These are phyloP conservation scores for Penicillium verrucosum DNA, from an alignment of 2,329 filamentous ascomycete species.

Conservation along the genomic window DNA sequence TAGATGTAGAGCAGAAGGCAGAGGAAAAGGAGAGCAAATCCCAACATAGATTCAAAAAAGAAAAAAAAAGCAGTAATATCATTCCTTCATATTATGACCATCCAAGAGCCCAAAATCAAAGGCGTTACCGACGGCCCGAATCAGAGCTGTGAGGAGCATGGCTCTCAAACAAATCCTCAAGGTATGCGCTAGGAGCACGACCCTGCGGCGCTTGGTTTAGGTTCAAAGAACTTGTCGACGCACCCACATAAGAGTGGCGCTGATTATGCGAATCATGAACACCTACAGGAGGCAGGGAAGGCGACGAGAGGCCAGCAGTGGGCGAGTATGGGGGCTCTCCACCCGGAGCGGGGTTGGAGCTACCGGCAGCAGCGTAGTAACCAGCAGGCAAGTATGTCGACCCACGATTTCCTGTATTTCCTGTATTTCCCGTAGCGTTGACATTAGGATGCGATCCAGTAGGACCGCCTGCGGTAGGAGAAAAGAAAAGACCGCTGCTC, in stretches of 20 bases:
- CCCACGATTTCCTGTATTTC: slow-evolving; percentile 54
- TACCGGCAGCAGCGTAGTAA: slow-evolving; percentile 77
- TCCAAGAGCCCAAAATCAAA: background rate
- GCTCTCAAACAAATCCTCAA: slow-evolving; percentile 85
- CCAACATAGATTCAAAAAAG: background rate
- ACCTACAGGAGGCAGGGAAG: slow-evolving; percentile 47
- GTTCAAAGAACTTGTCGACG: slow-evolving; percentile 59
- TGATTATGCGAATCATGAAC: slow-evolving; percentile 29
- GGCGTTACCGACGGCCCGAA: slow-evolving; percentile 9
- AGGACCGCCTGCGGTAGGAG: slow-evolving; percentile 69
- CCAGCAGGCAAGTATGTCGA: slow-evolving; percentile 83
- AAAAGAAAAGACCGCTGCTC: slow-evolving; percentile 86
- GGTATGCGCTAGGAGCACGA: slow-evolving; percentile 79
- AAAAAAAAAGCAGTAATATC: background rate
- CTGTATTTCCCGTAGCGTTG: slow-evolving; percentile 13
- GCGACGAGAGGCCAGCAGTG: slow-evolving; percentile 60
- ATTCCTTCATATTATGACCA: background rate
- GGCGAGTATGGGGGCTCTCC: slow-evolving; percentile 41
- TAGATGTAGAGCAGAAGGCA: background rate
- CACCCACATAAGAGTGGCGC: slow-evolving; percentile 31
- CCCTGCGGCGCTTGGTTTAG: slow-evolving; percentile 63
- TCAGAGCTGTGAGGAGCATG: slow-evolving; percentile 42
- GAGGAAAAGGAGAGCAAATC: background rate
- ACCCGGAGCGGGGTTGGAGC: slow-evolving; percentile 49
- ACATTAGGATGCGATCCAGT: slow-evolving; percentile 52